Evolutionary conservation across 2,329 filamentous ascomycete species (phyloP).

Genomic region (Cercospora sp.): DNA sequence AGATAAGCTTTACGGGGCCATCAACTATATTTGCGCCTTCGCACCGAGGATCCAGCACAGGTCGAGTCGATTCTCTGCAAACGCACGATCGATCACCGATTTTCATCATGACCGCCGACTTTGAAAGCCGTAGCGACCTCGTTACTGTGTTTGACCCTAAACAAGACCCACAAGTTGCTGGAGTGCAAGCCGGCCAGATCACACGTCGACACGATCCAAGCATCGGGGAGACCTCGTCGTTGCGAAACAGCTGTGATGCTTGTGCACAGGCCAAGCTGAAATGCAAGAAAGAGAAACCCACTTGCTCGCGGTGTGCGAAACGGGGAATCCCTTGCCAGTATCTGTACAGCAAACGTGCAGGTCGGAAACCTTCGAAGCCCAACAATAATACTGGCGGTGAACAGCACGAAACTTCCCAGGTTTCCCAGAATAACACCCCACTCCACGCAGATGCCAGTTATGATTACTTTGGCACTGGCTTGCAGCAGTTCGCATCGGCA

Average conservation of each 20-base stretch:
- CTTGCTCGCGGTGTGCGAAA: not conserved
- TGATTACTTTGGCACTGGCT: not conserved
- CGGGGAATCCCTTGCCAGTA: not conserved
- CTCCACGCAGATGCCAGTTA: not conserved
- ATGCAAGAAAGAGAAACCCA: not conserved
- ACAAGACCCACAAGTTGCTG: not conserved
- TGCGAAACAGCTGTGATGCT: slow-evolving; percentile 1
- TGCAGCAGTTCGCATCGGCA: not conserved
- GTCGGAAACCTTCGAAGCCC: not conserved
- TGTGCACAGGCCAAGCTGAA: not conserved
- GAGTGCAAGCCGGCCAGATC: not conserved
- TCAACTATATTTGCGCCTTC: not conserved
- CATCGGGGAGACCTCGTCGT: slow-evolving; percentile 1
- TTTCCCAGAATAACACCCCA: not conserved
- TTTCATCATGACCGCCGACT: not conserved
- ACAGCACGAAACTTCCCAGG: not conserved
- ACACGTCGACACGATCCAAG: not conserved
- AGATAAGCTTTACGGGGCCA: not conserved
- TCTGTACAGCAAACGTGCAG: not conserved
- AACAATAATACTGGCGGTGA: not conserved
- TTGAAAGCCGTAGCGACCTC: not conserved
- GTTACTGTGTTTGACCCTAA: not conserved
- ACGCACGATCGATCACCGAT: not conserved
- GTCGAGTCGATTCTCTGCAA: not conserved
- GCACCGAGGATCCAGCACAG: not conserved